Percentiles rank a stretch among this genome's conserved stretches.
phyloP scores from a whole-genome alignment of 306 rosid genomes.

The barrel medic (Medicago truncatula) region MtrunA17r5.0-ANR NC_053046.1:1533001-1533500 shows the following conservation, averaged over 20 bases:
- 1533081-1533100: constrained; percentile 11
- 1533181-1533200: not conserved
- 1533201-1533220: not conserved
- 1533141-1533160: not conserved
- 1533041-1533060: constrained; percentile 95
- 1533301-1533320: not conserved
- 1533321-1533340: constrained; percentile 62
- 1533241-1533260: not conserved
- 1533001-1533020: constrained; percentile 80
- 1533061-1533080: constrained; percentile 50
- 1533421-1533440: constrained; percentile 94
- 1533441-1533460: constrained; percentile 58
- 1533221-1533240: not conserved
- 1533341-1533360: constrained; percentile 99
- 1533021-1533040: constrained; percentile 96
- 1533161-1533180: not conserved
- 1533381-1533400: constrained; percentile 93
- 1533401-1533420: constrained; percentile 94
- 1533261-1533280: constrained; percentile 9
- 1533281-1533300: not conserved
- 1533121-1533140: not conserved
- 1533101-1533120: not conserved
- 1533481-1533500: constrained; percentile 22
- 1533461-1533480: constrained; percentile 15
- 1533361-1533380: constrained; percentile 92